These are phyloP conservation scores for Dentipellis fragilis DNA, from an alignment of 768 basidiomycete genomes.

Conservation along the genomic window DNA sequence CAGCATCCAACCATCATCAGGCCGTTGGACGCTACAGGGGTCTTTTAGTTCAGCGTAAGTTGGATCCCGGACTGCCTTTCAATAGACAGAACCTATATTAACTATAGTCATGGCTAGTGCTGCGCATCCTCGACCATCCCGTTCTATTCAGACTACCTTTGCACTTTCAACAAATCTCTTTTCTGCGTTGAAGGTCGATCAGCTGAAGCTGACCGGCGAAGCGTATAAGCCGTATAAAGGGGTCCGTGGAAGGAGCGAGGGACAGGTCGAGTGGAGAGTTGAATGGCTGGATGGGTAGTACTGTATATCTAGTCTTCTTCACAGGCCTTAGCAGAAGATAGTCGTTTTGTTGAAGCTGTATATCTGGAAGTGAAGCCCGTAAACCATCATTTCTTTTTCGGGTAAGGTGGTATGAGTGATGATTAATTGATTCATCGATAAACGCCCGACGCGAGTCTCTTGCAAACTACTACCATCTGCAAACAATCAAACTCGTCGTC, in stretches of 20 bases:
- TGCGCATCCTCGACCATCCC: slow-evolving; percentile 50
- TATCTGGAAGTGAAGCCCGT: neutral
- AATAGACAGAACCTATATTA: neutral
- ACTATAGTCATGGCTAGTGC: slow-evolving; percentile 20
- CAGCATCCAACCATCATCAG: slow-evolving; percentile 49
- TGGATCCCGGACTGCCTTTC: neutral
- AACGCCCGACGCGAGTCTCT: too few relatives aligned
- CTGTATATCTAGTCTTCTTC: neutral
- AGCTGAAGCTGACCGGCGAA: slow-evolving; percentile 72
- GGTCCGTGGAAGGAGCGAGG: slow-evolving; percentile 59
- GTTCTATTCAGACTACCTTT: slow-evolving; percentile 64
- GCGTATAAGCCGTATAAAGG: slow-evolving; percentile 90
- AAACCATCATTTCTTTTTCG: too few relatives aligned
- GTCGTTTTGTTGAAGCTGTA: neutral
- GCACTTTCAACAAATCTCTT: slow-evolving; percentile 61
- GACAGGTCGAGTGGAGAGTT: slow-evolving; percentile 54
- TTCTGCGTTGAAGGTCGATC: slow-evolving; percentile 77
- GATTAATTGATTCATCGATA: too few relatives aligned
- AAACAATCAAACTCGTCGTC: too few relatives aligned
- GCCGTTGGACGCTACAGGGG: slow-evolving; percentile 64
- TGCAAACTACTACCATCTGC: too few relatives aligned
- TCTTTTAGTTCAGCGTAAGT: slow-evolving; percentile 63
- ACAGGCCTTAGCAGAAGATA: too few relatives aligned
- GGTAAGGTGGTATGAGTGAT: too few relatives aligned
- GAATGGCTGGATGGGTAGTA: slow-evolving; percentile 8